phyloP scores from a whole-genome alignment of 2,329 filamentous ascomycete species.

The Trichoderma hamatum region DNA sequence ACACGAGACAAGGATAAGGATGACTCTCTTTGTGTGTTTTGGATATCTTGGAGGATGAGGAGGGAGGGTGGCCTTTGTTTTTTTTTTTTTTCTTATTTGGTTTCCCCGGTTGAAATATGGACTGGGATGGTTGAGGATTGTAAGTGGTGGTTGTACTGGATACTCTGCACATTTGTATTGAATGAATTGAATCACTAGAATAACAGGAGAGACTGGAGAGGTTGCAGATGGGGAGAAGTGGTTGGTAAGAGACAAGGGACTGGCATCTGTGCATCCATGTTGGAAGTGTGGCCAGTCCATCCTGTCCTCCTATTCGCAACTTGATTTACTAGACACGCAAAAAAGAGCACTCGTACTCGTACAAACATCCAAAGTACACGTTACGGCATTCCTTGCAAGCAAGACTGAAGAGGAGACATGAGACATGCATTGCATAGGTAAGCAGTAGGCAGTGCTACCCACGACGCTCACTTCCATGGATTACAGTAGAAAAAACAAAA shows the following conservation, averaged over 20 bases:
- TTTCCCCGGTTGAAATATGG: background rate
- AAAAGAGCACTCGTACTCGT: background rate
- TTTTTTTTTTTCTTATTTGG: background rate
- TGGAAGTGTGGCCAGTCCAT: background rate
- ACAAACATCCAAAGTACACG: too few species aligned
- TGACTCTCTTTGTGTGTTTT: background rate
- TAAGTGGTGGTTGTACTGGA: background rate
- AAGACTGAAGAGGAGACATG: conserved; percentile 5
- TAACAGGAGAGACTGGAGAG: background rate
- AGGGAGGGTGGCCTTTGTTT: background rate
- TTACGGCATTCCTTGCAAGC: background rate
- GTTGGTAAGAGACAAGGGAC: background rate
- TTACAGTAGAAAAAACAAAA: background rate
- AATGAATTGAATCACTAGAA: background rate
- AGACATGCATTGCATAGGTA: conserved; percentile 20
- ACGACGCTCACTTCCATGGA: background rate
- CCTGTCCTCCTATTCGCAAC: background rate
- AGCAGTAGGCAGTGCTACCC: background rate
- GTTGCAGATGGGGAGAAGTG: background rate
- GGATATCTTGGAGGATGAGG: background rate
- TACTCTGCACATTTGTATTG: background rate
- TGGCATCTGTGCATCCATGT: background rate
- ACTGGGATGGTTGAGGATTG: background rate
- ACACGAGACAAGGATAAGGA: background rate
- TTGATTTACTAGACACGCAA: too few species aligned